Percentiles rank a stretch among this genome's conserved stretches.
Conservation (phyloP, 148 eudicot species). For the Pouteria glomerata region DNA sequence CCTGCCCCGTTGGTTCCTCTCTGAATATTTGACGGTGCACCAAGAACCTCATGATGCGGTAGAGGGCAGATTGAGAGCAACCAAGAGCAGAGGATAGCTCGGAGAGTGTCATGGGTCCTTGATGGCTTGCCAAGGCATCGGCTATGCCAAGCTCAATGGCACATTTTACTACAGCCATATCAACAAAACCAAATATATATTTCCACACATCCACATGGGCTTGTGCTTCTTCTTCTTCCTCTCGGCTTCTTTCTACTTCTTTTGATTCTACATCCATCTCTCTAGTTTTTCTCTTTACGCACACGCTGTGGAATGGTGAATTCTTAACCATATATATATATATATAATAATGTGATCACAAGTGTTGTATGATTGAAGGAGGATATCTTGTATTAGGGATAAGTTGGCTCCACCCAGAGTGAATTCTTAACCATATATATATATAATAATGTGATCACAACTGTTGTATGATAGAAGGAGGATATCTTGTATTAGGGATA, state of each 20-base stretch:
- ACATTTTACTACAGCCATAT: slow-evolving; percentile 57
- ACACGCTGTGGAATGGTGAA: not conserved
- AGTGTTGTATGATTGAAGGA: too few species aligned
- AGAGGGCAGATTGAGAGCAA: slow-evolving; percentile 35
- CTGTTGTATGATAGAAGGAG: too few species aligned
- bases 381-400: too few species aligned
- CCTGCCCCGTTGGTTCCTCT: slow-evolving; percentile 11
- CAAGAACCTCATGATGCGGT: slow-evolving; percentile 59
- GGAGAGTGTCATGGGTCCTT: slow-evolving; percentile 36
- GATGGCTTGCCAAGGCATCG: slow-evolving; percentile 39
- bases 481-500: too few species aligned
- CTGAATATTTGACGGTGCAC: slow-evolving; percentile 37
- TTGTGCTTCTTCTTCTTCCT: slow-evolving; percentile 29
- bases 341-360: too few species aligned
- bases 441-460: too few species aligned
- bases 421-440: too few species aligned
- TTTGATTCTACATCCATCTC: not conserved
- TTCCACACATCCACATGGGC: slow-evolving; percentile 49
- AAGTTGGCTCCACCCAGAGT: too few species aligned
- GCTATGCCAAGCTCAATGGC: slow-evolving; percentile 60
- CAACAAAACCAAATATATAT: slow-evolving; percentile 46
- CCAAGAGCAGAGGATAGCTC: slow-evolving; percentile 44
- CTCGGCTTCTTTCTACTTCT: not conserved
- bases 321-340: not conserved
- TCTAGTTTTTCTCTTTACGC: not conserved